phyloP scores from a whole-genome alignment of 2,329 filamentous ascomycete species.

The Eutypella sp. region DNA sequence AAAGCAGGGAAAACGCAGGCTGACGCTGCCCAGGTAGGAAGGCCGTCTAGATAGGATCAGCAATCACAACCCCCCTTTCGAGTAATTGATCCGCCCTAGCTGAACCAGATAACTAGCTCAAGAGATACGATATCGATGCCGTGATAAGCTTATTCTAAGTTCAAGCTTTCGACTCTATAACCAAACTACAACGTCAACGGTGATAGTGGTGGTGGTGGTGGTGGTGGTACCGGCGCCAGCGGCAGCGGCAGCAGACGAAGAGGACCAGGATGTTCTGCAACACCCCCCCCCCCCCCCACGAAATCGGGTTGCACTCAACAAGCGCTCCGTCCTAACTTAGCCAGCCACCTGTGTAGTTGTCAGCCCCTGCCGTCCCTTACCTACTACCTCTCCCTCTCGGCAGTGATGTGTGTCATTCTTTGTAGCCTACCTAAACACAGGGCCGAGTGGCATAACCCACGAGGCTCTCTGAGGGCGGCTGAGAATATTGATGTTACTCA shows the following conservation, averaged over 20 bases:
- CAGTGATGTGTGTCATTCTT: neutral
- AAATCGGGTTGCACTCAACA: neutral
- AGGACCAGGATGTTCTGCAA: too few species aligned
- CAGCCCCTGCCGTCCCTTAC: too few species aligned
- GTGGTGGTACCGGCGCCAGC: too few species aligned
- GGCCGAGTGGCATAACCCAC: neutral
- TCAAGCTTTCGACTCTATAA: neutral
- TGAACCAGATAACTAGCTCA: neutral
- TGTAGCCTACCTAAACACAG: neutral
- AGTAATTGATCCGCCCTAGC: neutral
- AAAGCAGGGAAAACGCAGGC: neutral
- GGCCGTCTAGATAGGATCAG: neutral
- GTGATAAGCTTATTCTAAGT: neutral
- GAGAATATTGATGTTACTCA: too few species aligned
- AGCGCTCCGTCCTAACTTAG: too few species aligned
- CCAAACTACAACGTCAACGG: too few species aligned
- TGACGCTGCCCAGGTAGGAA: neutral
- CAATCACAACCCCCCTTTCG: neutral
- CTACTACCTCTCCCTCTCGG: neutral
- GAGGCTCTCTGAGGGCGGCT: neutral
- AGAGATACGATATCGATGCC: neutral
- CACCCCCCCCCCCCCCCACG: neutral
- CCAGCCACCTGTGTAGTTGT: too few species aligned
- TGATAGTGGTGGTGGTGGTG: too few species aligned
- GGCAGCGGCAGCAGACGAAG: too few species aligned